A percentile compares a stretch with the other conserved stretches of the same genome.
phyloP scores from a whole-genome alignment of 148 eudicot genomes.

The Arctostaphylos glauca region DNA sequence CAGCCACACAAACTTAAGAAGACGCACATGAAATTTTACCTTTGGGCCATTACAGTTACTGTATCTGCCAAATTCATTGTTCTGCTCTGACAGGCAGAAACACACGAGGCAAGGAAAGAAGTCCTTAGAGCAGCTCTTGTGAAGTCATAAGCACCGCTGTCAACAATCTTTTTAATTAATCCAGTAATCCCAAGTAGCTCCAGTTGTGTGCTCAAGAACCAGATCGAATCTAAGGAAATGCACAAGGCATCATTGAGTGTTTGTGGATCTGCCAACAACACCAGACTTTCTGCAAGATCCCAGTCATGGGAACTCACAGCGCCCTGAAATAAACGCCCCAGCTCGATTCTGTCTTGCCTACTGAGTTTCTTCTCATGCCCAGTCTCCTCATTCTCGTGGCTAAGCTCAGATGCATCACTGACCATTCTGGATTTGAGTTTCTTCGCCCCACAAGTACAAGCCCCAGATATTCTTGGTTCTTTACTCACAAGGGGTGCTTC shows the following conservation, averaged over 20 bases:
- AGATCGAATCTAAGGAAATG: constrained; percentile 86
- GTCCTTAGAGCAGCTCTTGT: constrained; percentile 97
- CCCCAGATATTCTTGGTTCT: constrained; percentile 29
- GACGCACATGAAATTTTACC: constrained; percentile 33
- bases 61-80: constrained; percentile 93
- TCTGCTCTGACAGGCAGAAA: constrained; percentile 95
- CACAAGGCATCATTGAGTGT: constrained; percentile 91
- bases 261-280: constrained; percentile 69
- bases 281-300: constrained; percentile 73
- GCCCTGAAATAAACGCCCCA: constrained; percentile 69
- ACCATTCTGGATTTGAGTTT: constrained; percentile 52
- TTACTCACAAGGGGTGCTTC: constrained; percentile 60
- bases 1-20: not conserved
- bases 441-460: constrained; percentile 45
- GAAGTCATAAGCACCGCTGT: constrained; percentile 87
- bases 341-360: constrained; percentile 77
- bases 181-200: constrained; percentile 70
- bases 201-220: constrained; percentile 78
- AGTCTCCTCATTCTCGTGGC: constrained; percentile 38
- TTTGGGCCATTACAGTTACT: constrained; percentile 86
- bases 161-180: constrained; percentile 65
- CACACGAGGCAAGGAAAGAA: constrained; percentile 96
- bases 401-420: constrained; percentile 32
- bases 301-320: constrained; percentile 85
- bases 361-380: constrained; percentile 65